phyloP scores from a whole-genome alignment of 2,329 filamentous ascomycete species.

The Gnomoniopsis sp. region DNA sequence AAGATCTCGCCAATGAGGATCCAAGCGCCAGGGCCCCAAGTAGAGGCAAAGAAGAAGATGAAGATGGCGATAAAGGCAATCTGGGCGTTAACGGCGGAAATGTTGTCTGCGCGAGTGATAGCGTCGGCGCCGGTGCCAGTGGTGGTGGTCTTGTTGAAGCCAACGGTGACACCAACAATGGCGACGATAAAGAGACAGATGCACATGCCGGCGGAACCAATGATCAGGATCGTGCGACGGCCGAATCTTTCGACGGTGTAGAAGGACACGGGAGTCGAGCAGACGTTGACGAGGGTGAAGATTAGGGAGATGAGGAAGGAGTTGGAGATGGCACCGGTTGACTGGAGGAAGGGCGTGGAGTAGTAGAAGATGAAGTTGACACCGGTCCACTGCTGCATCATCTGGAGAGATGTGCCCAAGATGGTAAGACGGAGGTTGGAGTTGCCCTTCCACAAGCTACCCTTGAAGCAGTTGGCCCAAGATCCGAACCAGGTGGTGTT shows the following conservation, averaged over 20 bases:
- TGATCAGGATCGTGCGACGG: conserved; percentile 75
- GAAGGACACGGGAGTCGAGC: conserved; percentile 83
- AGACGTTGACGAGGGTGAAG: conserved; percentile 85
- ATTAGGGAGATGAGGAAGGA: conserved; percentile 80
- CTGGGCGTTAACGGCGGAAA: conserved; percentile 61
- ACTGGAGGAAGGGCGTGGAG: conserved; percentile 80
- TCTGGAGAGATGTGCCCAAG: conserved; percentile 69
- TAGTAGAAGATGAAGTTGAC: conserved; percentile 94
- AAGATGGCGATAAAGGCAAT: conserved; percentile 89
- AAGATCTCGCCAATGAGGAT: conserved; percentile 86
- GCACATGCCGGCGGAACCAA: conserved; percentile 77
- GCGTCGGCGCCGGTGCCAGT: conserved; percentile 34
- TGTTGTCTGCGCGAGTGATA: conserved; percentile 46
- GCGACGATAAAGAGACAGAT: conserved; percentile 84
- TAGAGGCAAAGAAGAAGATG: conserved; percentile 89
- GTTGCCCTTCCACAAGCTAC: conserved; percentile 59
- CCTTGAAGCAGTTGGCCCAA: conserved; percentile 68
- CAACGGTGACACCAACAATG: conserved; percentile 65
- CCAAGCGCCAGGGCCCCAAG: conserved; percentile 82
- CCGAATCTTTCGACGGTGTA: conserved; percentile 80
- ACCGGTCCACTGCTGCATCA: conserved; percentile 81
- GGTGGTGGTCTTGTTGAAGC: conserved; percentile 46
- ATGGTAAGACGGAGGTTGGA: conserved; percentile 70
- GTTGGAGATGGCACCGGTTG: conserved; percentile 71
- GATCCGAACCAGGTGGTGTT: conserved; percentile 60